These are phyloP conservation scores for Pythium aquatile DNA, from an alignment of 352 stramenopile genomes.

Conservation along the genomic window DNA sequence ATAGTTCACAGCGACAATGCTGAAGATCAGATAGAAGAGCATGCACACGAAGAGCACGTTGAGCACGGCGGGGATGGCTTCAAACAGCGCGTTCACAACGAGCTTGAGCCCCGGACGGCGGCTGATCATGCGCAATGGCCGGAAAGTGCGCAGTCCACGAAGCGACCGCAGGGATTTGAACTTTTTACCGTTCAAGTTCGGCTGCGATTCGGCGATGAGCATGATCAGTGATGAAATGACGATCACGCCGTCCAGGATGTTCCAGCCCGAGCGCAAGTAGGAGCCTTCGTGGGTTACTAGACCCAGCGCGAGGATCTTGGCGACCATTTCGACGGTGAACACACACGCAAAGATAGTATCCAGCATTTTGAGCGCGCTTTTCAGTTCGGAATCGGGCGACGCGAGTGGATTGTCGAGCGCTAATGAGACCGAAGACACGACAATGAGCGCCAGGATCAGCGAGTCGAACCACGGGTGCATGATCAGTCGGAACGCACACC, in stretches of 20 bases:
- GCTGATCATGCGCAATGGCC: slow-evolving; percentile 90
- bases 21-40: slow-evolving; percentile 95
- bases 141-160: slow-evolving; percentile 81
- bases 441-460: slow-evolving; percentile 80
- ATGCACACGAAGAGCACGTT: slow-evolving; percentile 91
- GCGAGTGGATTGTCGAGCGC: slow-evolving; percentile 86
- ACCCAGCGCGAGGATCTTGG: slow-evolving; percentile 88
- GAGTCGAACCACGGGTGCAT: slow-evolving; percentile 74
- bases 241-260: slow-evolving; percentile 88
- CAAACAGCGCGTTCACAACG: slow-evolving; percentile 90
- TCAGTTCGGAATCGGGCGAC: slow-evolving; percentile 44
- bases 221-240: slow-evolving; percentile 81
- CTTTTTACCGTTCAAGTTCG: slow-evolving; percentile 30
- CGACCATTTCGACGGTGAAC: slow-evolving; percentile 87
- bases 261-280: slow-evolving; percentile 88
- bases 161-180: slow-evolving; percentile 84
- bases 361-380: slow-evolving; percentile 46
- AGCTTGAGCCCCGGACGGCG: slow-evolving; percentile 83
- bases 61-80: slow-evolving; percentile 86
- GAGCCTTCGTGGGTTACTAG: slow-evolving; percentile 60
- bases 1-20: slow-evolving; percentile 93
- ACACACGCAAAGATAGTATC: slow-evolving; percentile 79
- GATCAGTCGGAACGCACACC: slow-evolving; percentile 47
- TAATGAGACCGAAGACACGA: slow-evolving; percentile 78
- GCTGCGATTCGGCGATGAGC: slow-evolving; percentile 48